These are phyloP conservation scores for Chenopodium berlandieri DNA, from an alignment of 148 eudicot genomes.

Conservation along the genomic window DNA sequence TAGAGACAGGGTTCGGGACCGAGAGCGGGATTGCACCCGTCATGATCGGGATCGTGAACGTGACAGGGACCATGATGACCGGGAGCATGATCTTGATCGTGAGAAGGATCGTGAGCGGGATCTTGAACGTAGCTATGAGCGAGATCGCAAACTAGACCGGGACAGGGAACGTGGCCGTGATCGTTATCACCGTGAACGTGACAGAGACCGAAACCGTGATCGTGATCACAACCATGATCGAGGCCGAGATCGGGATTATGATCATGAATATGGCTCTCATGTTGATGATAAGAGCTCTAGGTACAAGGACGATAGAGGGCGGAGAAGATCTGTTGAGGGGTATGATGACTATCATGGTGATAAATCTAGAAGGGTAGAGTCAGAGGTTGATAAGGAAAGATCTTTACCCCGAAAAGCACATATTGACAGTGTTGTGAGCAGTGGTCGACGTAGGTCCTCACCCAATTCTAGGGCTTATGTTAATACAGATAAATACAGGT, in stretches of 20 bases:
- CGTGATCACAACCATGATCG: constrained; percentile 29
- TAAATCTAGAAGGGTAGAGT: constrained; percentile 50
- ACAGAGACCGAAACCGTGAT: constrained; percentile 27
- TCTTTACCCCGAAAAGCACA: constrained; percentile 52
- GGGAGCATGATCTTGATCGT: constrained; percentile 29
- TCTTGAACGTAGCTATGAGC: constrained; percentile 29
- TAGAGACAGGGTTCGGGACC: constrained; percentile 24
- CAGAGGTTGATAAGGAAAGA: constrained; percentile 57
- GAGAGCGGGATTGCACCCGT: constrained; percentile 30
- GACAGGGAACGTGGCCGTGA: constrained; percentile 29
- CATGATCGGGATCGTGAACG: constrained; percentile 29
- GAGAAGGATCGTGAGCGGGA: constrained; percentile 48
- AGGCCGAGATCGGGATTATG: constrained; percentile 23
- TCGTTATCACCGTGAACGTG: constrained; percentile 37
- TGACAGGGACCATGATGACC: constrained; percentile 24
- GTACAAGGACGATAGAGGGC: constrained; percentile 70
- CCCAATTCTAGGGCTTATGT: constrained; percentile 58
- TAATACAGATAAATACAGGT: constrained; percentile 65
- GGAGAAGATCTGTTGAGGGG: constrained; percentile 52
- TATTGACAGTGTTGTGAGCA: constrained; percentile 41
- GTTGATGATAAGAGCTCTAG: constrained; percentile 54
- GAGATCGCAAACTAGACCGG: constrained; percentile 29
- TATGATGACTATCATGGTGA: constrained; percentile 58
- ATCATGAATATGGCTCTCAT: constrained; percentile 37
- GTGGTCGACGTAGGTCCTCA: constrained; percentile 56